Conservation (phyloP, 2,329 filamentous ascomycete genomes). For the Aspergillus tanneri region DNA sequence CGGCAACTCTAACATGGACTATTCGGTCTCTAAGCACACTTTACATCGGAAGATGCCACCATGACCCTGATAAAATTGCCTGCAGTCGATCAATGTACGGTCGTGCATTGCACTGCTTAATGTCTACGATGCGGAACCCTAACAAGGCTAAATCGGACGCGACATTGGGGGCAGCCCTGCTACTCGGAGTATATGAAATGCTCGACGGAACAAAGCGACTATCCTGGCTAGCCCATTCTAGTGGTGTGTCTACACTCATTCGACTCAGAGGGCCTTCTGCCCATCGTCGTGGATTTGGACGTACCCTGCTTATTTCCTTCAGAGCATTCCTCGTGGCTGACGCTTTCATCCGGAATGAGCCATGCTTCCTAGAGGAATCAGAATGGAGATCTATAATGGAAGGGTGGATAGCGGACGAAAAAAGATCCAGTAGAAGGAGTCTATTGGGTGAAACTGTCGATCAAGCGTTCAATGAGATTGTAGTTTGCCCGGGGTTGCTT, state of each 20-base stretch:
- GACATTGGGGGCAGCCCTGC: conserved; percentile 1
- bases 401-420: neutral
- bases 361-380: conserved; percentile 13
- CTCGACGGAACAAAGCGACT: conserved; percentile 7
- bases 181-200: conserved; percentile 14
- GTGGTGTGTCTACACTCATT: conserved; percentile 10
- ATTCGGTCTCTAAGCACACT: conserved; percentile 6
- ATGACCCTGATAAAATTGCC: conserved; percentile 2
- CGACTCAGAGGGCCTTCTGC: conserved; percentile 8
- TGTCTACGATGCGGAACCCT: neutral
- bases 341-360: conserved; percentile 8
- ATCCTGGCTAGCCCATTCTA: conserved; percentile 13
- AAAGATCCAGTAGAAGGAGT: neutral
- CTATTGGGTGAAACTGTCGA: neutral
- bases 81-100: conserved; percentile 12
- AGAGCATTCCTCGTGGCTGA: conserved; percentile 14
- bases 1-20: conserved; percentile 1
- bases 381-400: conserved; percentile 6
- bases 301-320: conserved; percentile 13
- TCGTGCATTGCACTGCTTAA: neutral
- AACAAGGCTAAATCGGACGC: conserved; percentile 1
- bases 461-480: neutral
- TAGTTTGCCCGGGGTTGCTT: neutral
- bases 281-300: conserved; percentile 12
- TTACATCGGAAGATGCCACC: conserved; percentile 4